Percentiles rank a stretch among this genome's conserved stretches.
These are phyloP conservation scores for Staphylotrichum longicolle DNA, from an alignment of 495 filamentous ascomycete species.

Conservation along the genomic window DNA sequence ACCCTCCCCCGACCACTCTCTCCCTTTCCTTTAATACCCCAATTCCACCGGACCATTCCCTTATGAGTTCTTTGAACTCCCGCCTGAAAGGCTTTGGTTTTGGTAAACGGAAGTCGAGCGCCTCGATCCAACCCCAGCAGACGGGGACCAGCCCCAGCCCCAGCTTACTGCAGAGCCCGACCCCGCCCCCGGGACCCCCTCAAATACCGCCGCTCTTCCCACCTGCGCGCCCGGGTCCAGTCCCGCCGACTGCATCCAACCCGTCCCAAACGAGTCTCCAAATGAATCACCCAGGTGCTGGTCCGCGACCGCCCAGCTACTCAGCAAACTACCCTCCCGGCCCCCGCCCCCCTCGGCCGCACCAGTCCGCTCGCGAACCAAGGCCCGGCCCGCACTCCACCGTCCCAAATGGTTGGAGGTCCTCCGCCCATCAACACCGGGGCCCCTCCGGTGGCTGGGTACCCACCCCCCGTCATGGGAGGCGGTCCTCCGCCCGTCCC, in stretches of 20 bases:
- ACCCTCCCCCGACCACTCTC: slow-evolving; percentile 15
- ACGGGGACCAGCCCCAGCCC: slow-evolving; percentile 25
- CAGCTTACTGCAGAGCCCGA: slow-evolving; percentile 42
- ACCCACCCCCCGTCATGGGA: slow-evolving; percentile 54
- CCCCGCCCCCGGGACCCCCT: slow-evolving; percentile 40
- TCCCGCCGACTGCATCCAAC: slow-evolving; percentile 44
- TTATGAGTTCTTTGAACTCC: slow-evolving; percentile 63
- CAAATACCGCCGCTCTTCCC: slow-evolving; percentile 48
- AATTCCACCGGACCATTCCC: slow-evolving; percentile 24
- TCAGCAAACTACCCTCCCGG: slow-evolving; percentile 58
- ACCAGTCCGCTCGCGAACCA: slow-evolving; percentile 50
- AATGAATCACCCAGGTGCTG: slow-evolving; percentile 58
- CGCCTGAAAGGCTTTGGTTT: slow-evolving; percentile 59
- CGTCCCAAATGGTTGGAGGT: slow-evolving; percentile 64
- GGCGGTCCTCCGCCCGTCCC: slow-evolving; percentile 51
- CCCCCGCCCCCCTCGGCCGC: slow-evolving; percentile 51
- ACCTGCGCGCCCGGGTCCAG: slow-evolving; percentile 38
- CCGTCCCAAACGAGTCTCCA: slow-evolving; percentile 52
- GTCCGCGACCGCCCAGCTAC: slow-evolving; percentile 71
- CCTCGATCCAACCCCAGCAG: slow-evolving; percentile 39
- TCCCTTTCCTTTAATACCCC: slow-evolving; percentile 29
- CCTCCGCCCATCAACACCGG: slow-evolving; percentile 71
- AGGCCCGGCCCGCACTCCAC: slow-evolving; percentile 49
- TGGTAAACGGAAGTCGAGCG: slow-evolving; percentile 55
- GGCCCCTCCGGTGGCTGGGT: slow-evolving; percentile 50